phyloP scores from a whole-genome alignment of 495 filamentous ascomycete species.

The Trypethelium eluteriae region DNA sequence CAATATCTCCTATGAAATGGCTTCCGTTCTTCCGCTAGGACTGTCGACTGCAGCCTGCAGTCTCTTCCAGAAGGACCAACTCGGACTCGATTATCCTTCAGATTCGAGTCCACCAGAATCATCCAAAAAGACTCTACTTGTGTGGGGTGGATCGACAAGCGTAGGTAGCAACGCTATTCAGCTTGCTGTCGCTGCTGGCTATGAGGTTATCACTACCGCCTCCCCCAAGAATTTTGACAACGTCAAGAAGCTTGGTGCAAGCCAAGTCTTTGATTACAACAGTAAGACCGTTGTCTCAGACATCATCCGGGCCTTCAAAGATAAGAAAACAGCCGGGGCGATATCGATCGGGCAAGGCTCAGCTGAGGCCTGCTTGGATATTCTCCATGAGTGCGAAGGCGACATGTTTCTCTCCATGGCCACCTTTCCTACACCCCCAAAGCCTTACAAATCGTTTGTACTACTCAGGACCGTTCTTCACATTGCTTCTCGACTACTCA shows the following conservation, averaged over 20 bases:
- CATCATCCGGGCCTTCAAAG: slow-evolving; percentile 27
- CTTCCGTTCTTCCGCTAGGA: slow-evolving; percentile 42
- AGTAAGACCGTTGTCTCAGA: slow-evolving; percentile 25
- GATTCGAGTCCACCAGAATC: slow-evolving; percentile 18
- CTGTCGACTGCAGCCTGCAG: slow-evolving; percentile 43
- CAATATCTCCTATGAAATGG: slow-evolving; percentile 37
- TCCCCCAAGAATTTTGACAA: slow-evolving; percentile 35
- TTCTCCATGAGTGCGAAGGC: slow-evolving; percentile 12
- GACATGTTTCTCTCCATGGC: slow-evolving; percentile 15
- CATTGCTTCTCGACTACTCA: not conserved
- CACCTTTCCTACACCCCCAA: slow-evolving; percentile 8
- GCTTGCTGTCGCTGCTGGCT: slow-evolving; percentile 34
- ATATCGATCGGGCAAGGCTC: slow-evolving; percentile 13
- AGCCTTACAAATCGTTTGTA: not conserved
- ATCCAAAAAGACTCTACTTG: slow-evolving; percentile 28
- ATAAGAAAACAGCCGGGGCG: slow-evolving; percentile 26
- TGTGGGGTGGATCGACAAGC: slow-evolving; percentile 38
- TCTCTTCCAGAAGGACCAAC: slow-evolving; percentile 38
- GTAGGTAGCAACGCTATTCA: slow-evolving; percentile 37
- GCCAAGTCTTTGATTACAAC: slow-evolving; percentile 32
- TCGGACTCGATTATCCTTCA: slow-evolving; percentile 27
- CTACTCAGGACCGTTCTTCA: not conserved
- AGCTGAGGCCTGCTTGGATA: slow-evolving; percentile 13
- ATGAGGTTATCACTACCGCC: slow-evolving; percentile 32
- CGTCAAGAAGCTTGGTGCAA: slow-evolving; percentile 33